phyloP scores from a whole-genome alignment of 805 yeast genomes.

The Starmerella bombi region DNA sequence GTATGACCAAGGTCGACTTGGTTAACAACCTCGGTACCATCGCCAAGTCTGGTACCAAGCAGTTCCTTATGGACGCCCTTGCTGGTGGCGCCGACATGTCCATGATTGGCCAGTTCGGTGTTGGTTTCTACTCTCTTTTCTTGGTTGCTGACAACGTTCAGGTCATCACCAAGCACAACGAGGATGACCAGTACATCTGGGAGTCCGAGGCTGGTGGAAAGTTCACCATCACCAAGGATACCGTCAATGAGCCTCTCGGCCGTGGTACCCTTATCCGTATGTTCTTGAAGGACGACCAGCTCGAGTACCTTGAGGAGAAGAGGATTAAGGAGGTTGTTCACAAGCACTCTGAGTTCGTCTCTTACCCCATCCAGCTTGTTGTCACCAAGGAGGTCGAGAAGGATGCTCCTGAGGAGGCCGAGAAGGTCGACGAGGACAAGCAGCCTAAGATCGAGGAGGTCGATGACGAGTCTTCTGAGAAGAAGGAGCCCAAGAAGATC shows the following conservation, averaged over 20 bases:
- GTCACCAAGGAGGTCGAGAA: conserved; percentile 98
- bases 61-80: conserved; percentile 92
- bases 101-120: conserved; percentile 99
- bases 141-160: conserved; percentile 98
- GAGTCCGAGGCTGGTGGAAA: conserved; percentile 99
- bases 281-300: conserved; percentile 96
- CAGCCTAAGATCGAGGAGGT: conserved; percentile 67
- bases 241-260: conserved; percentile 65
- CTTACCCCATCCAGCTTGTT: conserved; percentile 97
- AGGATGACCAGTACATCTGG: conserved; percentile 99
- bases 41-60: conserved; percentile 99
- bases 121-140: conserved; percentile 98
- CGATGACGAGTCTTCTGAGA: conserved; percentile 55
- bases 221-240: conserved; percentile 90
- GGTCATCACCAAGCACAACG: conserved; percentile 96
- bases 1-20: conserved; percentile 99
- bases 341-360: conserved; percentile 98
- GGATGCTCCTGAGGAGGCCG: conserved; percentile 75
- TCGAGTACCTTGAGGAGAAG: conserved; percentile 98
- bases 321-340: conserved; percentile 98
- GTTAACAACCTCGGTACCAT: conserved; percentile 99
- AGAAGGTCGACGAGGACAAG: conserved; percentile 48
- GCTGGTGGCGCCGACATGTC: conserved; percentile 99
- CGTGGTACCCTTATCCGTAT: conserved; percentile 95
- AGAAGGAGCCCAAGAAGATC: conserved; percentile 74